A percentile compares a stretch with the other conserved stretches of the same genome.
These are phyloP conservation scores for Penicillium bovifimosum DNA, from an alignment of 495 filamentous ascomycete genomes.

Conservation along the genomic window DNA sequence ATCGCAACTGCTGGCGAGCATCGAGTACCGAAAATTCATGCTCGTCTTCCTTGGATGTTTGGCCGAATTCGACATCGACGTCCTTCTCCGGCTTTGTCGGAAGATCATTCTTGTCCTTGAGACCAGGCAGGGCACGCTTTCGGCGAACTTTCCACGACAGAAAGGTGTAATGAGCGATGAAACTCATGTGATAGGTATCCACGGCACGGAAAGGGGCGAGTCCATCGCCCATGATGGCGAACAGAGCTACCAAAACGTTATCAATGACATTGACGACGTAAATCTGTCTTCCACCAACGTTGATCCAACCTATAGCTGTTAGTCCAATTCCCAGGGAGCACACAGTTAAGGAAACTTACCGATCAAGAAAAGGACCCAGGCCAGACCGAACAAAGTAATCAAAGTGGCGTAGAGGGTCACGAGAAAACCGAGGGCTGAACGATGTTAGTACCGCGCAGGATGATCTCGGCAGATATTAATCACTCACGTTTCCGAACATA, in stretches of 20 bases:
- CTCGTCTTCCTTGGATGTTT: conserved; percentile 33
- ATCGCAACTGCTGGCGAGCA: conserved; percentile 53
- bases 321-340: neutral
- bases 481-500: conserved; percentile 61
- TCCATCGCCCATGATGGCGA: conserved; percentile 72
- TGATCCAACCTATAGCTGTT: conserved; percentile 58
- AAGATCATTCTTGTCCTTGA: conserved; percentile 68
- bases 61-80: conserved; percentile 41
- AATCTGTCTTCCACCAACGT: conserved; percentile 62
- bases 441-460: neutral
- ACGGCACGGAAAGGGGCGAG: conserved; percentile 68
- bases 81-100: conserved; percentile 47
- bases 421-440: conserved; percentile 60
- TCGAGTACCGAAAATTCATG: conserved; percentile 56
- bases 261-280: conserved; percentile 74
- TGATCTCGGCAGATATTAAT: neutral
- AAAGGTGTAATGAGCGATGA: conserved; percentile 61
- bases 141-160: conserved; percentile 66
- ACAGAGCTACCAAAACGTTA: conserved; percentile 69
- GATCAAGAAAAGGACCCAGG: conserved; percentile 81
- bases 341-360: conserved; percentile 27
- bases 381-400: conserved; percentile 74
- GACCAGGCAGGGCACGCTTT: conserved; percentile 53
- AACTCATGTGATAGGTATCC: conserved; percentile 79
- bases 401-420: conserved; percentile 75